Evolutionary conservation across 2,329 filamentous ascomycete species (phyloP), one percentile per base, ranked within the genome.

Genomic region (Colletotrichum somersetense): DNA sequence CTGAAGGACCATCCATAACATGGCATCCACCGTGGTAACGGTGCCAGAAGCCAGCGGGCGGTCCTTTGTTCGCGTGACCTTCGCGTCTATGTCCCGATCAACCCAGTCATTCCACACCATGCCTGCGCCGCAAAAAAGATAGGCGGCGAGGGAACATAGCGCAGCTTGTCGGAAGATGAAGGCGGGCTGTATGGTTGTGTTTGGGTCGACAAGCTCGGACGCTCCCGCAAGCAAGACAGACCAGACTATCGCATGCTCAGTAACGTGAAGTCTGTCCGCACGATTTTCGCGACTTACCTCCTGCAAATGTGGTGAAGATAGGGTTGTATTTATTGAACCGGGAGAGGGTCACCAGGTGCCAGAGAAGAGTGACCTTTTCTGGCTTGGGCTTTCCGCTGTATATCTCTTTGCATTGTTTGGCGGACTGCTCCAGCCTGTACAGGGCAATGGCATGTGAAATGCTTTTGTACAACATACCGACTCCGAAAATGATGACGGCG

Each of bases 21-120:
- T 75, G 23, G 77, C 78, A 52, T 78, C 67, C 0, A 70, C 50
- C 16, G 75, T 76, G 11, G 74, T 76, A 14, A 79, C 72, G 38
- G 59, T 68, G 12, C 77, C 77, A 1, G 73, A 62, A 1, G 78
- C 77, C 20, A 79, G 55, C 0, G 78, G 78, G 1, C 78, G 76
- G 33, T 77, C 58, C 65, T 79, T 79, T 20, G 77, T 79, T n/a
- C 78, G 75, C 3, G 75, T 74, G 12, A 78, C 77, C 10, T 78
- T 74, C 30, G 72, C 71, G 46, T 79, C 78, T 38, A 79, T 77
- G 44, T 78, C 75, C 3, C 75, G 77, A 57, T 79, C 78, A 7
- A 79, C 73, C 72, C 74, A 78, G 67, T 79, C 78, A 48, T 79
- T 78, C 78, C 78, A 79, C 2, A 78, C 77, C 77, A 78, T 79